These are phyloP conservation scores for Sergeia podlipaevii DNA, from an alignment of 208 protist species.

Conservation along the genomic window DNA sequence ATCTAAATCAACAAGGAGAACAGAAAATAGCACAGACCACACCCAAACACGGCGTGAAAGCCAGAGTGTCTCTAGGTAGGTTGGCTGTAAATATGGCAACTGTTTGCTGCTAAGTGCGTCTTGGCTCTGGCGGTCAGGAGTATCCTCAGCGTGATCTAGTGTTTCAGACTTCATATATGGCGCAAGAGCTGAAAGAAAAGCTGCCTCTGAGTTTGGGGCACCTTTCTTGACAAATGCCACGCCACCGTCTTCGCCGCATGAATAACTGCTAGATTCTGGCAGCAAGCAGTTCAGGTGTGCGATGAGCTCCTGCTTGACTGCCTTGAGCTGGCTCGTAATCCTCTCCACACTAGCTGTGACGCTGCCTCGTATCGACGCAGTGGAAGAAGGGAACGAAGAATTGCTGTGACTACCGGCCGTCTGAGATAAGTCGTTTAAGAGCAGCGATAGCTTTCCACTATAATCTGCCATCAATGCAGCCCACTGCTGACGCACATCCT, in stretches of 20 bases:
- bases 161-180: background rate
- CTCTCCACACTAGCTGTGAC: constrained; percentile 1
- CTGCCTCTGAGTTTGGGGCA: background rate
- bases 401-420: too few relatives aligned
- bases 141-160: background rate
- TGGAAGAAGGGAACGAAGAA: too few relatives aligned
- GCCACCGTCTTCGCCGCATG: background rate
- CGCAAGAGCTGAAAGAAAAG: background rate
- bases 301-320: constrained; percentile 67
- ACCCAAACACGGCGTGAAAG: constrained; percentile 51
- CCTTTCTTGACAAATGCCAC: constrained; percentile 1
- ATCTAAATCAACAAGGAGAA: constrained; percentile 51
- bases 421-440: too few relatives aligned
- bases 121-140: constrained; percentile 8
- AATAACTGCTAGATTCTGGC: background rate
- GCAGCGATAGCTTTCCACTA: background rate
- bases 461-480: constrained; percentile 5
- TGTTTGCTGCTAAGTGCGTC: background rate
- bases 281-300: constrained; percentile 16
- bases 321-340: constrained; percentile 60
- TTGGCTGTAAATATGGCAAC: background rate
- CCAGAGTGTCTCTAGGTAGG: background rate
- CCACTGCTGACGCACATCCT: constrained; percentile 54
- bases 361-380: background rate
- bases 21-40: constrained; percentile 45